Evolutionary conservation across 2,329 filamentous ascomycete genomes (phyloP).

Genomic region (Cercospora sp.): DNA sequence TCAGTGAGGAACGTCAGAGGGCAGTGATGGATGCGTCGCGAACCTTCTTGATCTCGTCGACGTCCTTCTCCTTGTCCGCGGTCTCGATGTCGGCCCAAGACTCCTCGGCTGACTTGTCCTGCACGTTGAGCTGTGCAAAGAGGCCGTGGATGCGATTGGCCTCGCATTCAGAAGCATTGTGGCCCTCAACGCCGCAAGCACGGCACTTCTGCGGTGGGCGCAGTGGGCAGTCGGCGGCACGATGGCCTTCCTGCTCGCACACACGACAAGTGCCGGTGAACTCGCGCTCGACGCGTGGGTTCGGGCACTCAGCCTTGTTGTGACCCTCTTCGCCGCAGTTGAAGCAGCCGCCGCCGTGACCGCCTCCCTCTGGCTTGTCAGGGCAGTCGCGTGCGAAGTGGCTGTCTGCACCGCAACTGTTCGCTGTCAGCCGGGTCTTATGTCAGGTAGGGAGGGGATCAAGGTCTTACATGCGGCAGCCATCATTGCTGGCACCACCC

Average conservation of each 20-base stretch:
- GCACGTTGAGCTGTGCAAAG: constrained; percentile 43
- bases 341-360: constrained; percentile 54
- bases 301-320: constrained; percentile 63
- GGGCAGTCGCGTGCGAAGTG: constrained; percentile 54
- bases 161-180: constrained; percentile 58
- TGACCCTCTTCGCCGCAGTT: constrained; percentile 59
- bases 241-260: constrained; percentile 57
- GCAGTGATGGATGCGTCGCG: constrained; percentile 33
- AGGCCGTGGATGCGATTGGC: constrained; percentile 61
- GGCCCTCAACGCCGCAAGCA: constrained; percentile 62
- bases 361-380: constrained; percentile 37
- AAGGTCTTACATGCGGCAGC: constrained; percentile 45
- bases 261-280: constrained; percentile 62
- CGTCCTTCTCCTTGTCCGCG: constrained; percentile 57
- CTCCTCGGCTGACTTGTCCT: constrained; percentile 48
- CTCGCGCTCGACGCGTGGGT: constrained; percentile 53
- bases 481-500: constrained; percentile 30
- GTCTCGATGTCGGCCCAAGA: constrained; percentile 60
- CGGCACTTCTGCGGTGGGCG: constrained; percentile 58
- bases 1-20: constrained; percentile 8
- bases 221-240: constrained; percentile 63
- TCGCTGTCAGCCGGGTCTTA: constrained; percentile 31
- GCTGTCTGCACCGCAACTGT: constrained; percentile 45
- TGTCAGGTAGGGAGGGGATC: constrained; percentile 10
- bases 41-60: constrained; percentile 62